phyloP scores from a whole-genome alignment of 129 eudicot species.

The Smallanthus sonchifolius region DNA sequence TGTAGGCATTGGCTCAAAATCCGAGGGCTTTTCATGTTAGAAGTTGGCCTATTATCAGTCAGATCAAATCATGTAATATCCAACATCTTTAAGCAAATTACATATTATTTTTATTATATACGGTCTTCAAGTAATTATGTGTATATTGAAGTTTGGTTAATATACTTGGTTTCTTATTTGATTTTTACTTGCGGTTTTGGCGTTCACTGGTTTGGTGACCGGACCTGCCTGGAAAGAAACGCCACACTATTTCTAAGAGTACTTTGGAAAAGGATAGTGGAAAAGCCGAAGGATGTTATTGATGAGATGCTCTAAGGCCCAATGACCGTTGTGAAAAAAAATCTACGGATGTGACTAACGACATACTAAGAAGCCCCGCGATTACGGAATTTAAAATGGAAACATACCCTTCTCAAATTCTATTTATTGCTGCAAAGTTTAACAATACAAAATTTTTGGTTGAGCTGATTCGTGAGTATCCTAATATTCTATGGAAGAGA shows the following conservation, averaged over 20 bases:
- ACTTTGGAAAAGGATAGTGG: conserved; percentile 2
- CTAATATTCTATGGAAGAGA: conserved; percentile 28
- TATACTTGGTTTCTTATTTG: neutral
- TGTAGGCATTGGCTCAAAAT: conserved; percentile 32
- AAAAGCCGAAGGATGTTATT: neutral
- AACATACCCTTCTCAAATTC: conserved; percentile 1
- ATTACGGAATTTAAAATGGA: neutral
- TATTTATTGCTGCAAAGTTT: conserved; percentile 31
- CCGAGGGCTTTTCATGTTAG: conserved; percentile 4
- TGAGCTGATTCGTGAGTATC: conserved; percentile 18
- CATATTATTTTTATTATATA: no score
- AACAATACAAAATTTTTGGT: conserved; percentile 26
- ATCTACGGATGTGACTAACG: neutral
- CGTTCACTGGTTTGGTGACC: neutral
- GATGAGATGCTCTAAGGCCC: conserved; percentile 19
- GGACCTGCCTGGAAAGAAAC: neutral
- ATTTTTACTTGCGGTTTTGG: neutral
- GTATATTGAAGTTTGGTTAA: neutral
- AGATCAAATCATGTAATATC: no score
- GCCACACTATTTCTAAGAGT: conserved; percentile 4
- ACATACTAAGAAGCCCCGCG: conserved; percentile 16
- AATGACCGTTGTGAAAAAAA: no score
- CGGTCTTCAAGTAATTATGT: no score
- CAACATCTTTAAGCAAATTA: no score
- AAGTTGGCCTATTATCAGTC: no score